A percentile compares a stretch with the other conserved stretches of the same genome.
These are phyloP conservation scores for Solanum chaucha DNA, from an alignment of 257 asterid species.

Conservation along the genomic window DNA sequence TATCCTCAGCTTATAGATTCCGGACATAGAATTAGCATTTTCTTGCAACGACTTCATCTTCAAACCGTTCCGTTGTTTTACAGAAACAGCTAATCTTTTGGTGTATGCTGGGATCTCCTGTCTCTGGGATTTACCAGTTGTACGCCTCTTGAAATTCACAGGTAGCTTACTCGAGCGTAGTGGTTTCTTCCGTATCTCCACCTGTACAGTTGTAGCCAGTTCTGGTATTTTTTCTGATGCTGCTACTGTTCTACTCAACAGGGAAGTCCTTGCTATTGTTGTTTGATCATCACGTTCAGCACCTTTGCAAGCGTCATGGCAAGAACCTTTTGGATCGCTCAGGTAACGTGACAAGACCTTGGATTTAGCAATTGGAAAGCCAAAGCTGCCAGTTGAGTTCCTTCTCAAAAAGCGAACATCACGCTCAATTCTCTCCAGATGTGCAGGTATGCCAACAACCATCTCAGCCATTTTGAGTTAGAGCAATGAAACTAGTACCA, in stretches of 20 bases:
- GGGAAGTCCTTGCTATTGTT: not conserved
- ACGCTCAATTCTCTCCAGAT: slow-evolving; percentile 10
- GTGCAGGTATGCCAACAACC: slow-evolving; percentile 1
- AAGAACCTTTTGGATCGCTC: slow-evolving; percentile 3
- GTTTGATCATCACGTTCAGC: not conserved
- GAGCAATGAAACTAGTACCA: not conserved
- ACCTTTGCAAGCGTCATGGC: slow-evolving; percentile 4
- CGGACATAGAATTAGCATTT: not conserved
- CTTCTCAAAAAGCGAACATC: slow-evolving; percentile 9
- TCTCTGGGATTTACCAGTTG: not conserved
- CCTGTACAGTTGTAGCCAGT: not conserved
- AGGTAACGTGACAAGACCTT: slow-evolving; percentile 25
- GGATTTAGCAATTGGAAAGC: slow-evolving; percentile 1
- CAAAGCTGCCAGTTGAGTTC: slow-evolving; percentile 18
- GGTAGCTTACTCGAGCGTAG: not conserved
- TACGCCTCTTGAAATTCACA: not conserved
- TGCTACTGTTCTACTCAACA: not conserved
- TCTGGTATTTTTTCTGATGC: not conserved
- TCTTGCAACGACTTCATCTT: not conserved
- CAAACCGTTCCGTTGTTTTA: not conserved
- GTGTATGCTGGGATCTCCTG: not conserved
- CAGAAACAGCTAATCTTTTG: not conserved
- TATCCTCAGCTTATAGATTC: not conserved
- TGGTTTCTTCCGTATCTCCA: not conserved
- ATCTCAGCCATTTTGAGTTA: not conserved